phyloP scores from a whole-genome alignment of 2,329 filamentous ascomycete species.

The Fusarium sp. region DNA sequence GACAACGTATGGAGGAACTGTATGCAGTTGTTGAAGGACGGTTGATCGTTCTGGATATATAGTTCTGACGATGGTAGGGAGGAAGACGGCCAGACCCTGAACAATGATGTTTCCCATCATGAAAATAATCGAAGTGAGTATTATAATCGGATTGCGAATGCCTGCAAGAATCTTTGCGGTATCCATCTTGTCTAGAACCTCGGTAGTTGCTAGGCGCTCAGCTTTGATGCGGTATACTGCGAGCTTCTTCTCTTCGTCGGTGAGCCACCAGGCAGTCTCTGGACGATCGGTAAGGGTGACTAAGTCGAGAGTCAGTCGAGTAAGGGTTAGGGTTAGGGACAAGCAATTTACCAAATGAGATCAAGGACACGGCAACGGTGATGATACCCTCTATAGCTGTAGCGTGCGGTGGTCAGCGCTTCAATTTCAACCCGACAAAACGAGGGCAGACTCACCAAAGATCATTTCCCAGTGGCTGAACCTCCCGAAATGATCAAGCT shows the following conservation, averaged over 20 bases:
- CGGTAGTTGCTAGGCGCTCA: constrained; percentile 67
- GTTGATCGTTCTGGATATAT: constrained; percentile 70
- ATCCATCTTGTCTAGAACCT: constrained; percentile 68
- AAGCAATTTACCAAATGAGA: constrained; percentile 46
- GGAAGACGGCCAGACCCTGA: constrained; percentile 77
- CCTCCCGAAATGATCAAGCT: constrained; percentile 65
- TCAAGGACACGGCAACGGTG: constrained; percentile 60
- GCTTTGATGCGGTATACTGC: constrained; percentile 69
- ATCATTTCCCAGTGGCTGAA: constrained; percentile 75
- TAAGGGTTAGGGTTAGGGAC: rapidly evolving
- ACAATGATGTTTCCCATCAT: constrained; percentile 76
- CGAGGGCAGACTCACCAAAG: constrained; percentile 53
- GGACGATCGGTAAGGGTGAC: constrained; percentile 74
- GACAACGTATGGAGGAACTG: constrained; percentile 76
- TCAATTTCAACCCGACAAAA: rapidly evolving
- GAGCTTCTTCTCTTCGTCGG: constrained; percentile 69
- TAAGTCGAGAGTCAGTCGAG: constrained; percentile 1
- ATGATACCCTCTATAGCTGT: constrained; percentile 74
- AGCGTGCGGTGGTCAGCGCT: not conserved
- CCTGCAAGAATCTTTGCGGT: constrained; percentile 69
- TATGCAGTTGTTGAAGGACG: constrained; percentile 74
- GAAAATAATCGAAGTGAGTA: constrained; percentile 66
- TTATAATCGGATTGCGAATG: constrained; percentile 69
- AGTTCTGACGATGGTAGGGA: constrained; percentile 74
- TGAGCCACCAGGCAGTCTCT: constrained; percentile 72